These are phyloP conservation scores for Onygenales sp. DNA, from an alignment of 2,329 filamentous ascomycete species.

Conservation along the genomic window DNA sequence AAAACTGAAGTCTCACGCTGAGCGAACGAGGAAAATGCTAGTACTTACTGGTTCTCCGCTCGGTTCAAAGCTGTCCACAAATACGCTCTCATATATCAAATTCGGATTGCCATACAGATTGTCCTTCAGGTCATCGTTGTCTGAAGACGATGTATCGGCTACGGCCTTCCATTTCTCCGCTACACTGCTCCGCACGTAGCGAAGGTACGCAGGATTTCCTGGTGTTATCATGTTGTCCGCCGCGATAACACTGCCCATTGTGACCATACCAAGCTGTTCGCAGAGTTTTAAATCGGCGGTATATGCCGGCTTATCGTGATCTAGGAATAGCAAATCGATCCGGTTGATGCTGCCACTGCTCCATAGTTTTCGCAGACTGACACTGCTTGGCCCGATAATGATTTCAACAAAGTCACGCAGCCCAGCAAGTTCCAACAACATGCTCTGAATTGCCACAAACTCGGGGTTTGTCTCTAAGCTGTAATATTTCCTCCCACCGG, in stretches of 20 bases:
- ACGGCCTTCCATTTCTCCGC: conserved; percentile 38
- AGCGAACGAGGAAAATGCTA: neutral
- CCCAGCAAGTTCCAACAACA: conserved; percentile 64
- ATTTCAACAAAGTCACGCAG: conserved; percentile 62
- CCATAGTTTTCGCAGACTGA: conserved; percentile 54
- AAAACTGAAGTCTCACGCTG: neutral
- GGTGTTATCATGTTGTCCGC: conserved; percentile 38
- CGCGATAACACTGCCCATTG: conserved; percentile 40
- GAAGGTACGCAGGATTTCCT: conserved; percentile 38
- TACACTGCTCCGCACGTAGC: conserved; percentile 59
- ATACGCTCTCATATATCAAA: conserved; percentile 55
- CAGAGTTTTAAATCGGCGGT: conserved; percentile 65
- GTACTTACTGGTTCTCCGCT: conserved; percentile 52
- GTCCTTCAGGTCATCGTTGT: conserved; percentile 13
- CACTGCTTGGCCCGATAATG: conserved; percentile 58
- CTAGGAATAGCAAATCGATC: conserved; percentile 67
- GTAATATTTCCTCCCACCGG: conserved; percentile 57
- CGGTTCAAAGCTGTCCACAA: conserved; percentile 58
- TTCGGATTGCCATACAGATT: conserved; percentile 49
- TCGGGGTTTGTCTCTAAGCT: conserved; percentile 65
- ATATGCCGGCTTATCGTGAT: conserved; percentile 73
- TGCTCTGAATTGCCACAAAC: conserved; percentile 60
- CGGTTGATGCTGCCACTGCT: conserved; percentile 43
- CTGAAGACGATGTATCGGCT: conserved; percentile 13
- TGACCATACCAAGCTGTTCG: conserved; percentile 59